Evolutionary conservation across 1,139 yeast species (phyloP).

Genomic region (Geotrichum restrictum): DNA sequence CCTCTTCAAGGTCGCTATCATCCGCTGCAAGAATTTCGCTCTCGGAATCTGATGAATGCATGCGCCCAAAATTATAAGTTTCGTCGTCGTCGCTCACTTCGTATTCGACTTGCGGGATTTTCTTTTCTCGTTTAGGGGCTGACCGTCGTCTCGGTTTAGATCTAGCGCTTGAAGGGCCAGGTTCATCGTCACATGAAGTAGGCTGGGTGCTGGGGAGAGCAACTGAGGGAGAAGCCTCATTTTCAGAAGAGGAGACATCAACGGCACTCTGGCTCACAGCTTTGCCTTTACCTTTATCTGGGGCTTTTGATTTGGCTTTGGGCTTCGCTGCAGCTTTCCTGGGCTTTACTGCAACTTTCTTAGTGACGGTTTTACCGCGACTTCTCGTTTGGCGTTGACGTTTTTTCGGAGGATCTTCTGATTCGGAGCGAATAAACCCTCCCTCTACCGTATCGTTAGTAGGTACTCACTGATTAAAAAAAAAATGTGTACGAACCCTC

Average conservation of each 20-base stretch:
- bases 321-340: background rate
- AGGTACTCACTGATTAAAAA: background rate
- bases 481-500: conserved; percentile 4
- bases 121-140: background rate
- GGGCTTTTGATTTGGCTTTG: background rate
- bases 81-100: conserved; percentile 1
- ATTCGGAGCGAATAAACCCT: conserved; percentile 12
- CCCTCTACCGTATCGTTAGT: conserved; percentile 2
- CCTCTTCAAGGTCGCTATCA: background rate
- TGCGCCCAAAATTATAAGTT: background rate
- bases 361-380: background rate
- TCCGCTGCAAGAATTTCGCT: background rate
- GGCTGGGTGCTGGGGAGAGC: conserved; percentile 14
- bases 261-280: background rate
- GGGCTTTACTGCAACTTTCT: background rate
- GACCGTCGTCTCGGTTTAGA: background rate
- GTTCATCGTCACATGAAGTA: conserved; percentile 14
- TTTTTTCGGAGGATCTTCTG: conserved; percentile 12
- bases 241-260: conserved; percentile 3
- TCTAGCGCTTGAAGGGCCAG: conserved; percentile 5
- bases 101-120: background rate
- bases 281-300: conserved; percentile 6
- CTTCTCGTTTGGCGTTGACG: conserved; percentile 5
- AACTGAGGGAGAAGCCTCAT: background rate
- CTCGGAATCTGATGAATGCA: too few species aligned